phyloP scores from a whole-genome alignment of 2,329 filamentous ascomycete species.

The Aspergillus ochraceoroseus region DNA sequence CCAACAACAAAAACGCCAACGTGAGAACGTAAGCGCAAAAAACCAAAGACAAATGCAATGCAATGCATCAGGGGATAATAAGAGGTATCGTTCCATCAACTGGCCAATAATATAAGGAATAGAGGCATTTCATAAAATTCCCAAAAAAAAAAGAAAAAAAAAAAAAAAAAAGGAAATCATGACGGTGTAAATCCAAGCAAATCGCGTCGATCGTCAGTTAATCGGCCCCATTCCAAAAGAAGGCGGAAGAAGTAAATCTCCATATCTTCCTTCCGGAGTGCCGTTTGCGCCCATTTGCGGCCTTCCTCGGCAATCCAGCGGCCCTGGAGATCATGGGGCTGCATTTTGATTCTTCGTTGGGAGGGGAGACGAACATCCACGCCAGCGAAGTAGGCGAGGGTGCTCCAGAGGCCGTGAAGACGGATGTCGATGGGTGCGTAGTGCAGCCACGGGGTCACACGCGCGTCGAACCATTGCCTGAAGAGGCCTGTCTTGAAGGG shows the following conservation, averaged over 20 bases:
- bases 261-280: conserved; percentile 66
- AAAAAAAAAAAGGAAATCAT: conserved; percentile 1
- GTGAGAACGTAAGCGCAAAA: too few relatives aligned
- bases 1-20: too few relatives aligned
- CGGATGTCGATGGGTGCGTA: conserved; percentile 73
- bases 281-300: conserved; percentile 59
- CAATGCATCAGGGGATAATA: too few relatives aligned
- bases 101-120: too few relatives aligned
- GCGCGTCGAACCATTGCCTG: conserved; percentile 71
- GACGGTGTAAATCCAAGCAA: conserved; percentile 40
- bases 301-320: conserved; percentile 63
- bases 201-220: conserved; percentile 59
- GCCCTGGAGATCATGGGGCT: conserved; percentile 51
- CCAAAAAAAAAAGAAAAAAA: neutral
- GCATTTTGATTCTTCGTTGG: conserved; percentile 5
- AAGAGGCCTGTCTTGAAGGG: conserved; percentile 69
- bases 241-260: conserved; percentile 75
- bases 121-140: too few relatives aligned
- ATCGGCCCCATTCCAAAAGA: conserved; percentile 69
- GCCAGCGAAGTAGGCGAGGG: conserved; percentile 68
- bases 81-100: too few relatives aligned
- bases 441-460: conserved; percentile 70
- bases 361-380: conserved; percentile 26
- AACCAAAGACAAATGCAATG: neutral
- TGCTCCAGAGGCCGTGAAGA: conserved; percentile 68